A percentile compares a stretch with the other conserved stretches of the same genome.
phyloP scores from a whole-genome alignment of 345 rosid genomes.

The thale cress (Arabidopsis thaliana) region TAIR10.1 NC_003070.9:18722501-18723000 shows the following conservation, averaged over 20 bases:
- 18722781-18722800: constrained; percentile 47
- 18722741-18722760: constrained; percentile 59
- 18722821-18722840: constrained; percentile 43
- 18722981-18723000: neutral
- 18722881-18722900: constrained; percentile 52
- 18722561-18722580: constrained; percentile 38
- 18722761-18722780: constrained; percentile 46
- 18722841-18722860: constrained; percentile 51
- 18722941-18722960: neutral
- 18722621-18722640: constrained; percentile 40
- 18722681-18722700: constrained; percentile 47
- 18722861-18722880: constrained; percentile 58
- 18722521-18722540: constrained; percentile 50
- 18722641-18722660: constrained; percentile 42
- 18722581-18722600: constrained; percentile 44
- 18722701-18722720: constrained; percentile 50
- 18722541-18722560: constrained; percentile 42
- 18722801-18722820: constrained; percentile 51
- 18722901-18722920: constrained; percentile 45
- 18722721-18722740: constrained; percentile 40
- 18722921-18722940: too few relatives aligned
- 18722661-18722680: constrained; percentile 33
- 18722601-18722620: constrained; percentile 41
- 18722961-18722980: neutral
- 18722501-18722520: constrained; percentile 52